phyloP scores from a whole-genome alignment of 805 yeast species.

The Candida arabinofermentans region DNA sequence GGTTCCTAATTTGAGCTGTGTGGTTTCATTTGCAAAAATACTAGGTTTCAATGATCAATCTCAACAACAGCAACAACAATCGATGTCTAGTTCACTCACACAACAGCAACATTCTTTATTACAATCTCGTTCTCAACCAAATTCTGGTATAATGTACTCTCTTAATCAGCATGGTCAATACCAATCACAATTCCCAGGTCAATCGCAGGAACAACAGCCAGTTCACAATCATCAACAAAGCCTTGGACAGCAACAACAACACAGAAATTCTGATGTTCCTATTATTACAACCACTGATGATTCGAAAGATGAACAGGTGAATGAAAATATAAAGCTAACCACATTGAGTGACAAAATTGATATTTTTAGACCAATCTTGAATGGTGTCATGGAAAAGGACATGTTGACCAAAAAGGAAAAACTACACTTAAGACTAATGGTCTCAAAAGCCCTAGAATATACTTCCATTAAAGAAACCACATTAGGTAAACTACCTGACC shows the following conservation, averaged over 20 bases:
- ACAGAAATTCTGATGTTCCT: conserved; percentile 6
- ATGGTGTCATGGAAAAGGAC: conserved; percentile 11
- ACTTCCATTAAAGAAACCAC: conserved; percentile 42
- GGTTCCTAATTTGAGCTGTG: conserved; percentile 69
- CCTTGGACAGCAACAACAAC: conserved; percentile 4
- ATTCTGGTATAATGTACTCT: conserved; percentile 1
- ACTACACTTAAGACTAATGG: conserved; percentile 40
- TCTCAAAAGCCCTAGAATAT: conserved; percentile 41
- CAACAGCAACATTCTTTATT: background rate
- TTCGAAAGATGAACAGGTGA: conserved; percentile 7
- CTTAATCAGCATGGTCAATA: background rate
- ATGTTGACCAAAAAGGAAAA: conserved; percentile 42
- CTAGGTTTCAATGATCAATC: conserved; percentile 23
- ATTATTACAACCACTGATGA: conserved; percentile 10
- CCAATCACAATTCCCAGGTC: background rate
- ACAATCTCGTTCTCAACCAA: background rate
- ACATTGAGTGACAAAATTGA: conserved; percentile 20
- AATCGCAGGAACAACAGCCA: conserved; percentile 1
- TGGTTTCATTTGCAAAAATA: conserved; percentile 82
- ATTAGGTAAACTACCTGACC: conserved; percentile 76
- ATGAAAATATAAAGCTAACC: conserved; percentile 15
- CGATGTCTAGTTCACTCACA: background rate
- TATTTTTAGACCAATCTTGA: conserved; percentile 16
- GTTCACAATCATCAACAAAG: conserved; percentile 5
- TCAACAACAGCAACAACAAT: conserved; percentile 19